These are phyloP conservation scores for Ophiostoma triangulosporum DNA, from an alignment of 2,329 filamentous ascomycete species.

Conservation along the genomic window DNA sequence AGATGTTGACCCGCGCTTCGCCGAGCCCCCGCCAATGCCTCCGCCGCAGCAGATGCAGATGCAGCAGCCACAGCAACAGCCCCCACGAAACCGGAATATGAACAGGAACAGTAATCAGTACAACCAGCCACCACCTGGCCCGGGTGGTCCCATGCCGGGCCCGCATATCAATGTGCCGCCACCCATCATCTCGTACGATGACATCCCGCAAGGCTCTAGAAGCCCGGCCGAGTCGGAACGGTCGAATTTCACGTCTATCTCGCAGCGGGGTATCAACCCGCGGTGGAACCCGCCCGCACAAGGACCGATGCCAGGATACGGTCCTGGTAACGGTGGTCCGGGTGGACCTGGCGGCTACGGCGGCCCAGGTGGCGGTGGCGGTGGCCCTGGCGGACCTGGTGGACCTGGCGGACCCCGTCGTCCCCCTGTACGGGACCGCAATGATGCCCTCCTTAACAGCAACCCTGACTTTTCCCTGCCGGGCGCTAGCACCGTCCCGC, in stretches of 20 bases:
- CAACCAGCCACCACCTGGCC: constrained; percentile 13
- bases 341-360: not conserved
- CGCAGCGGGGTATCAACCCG: constrained; percentile 77
- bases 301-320: constrained; percentile 29
- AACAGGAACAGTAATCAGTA: constrained; percentile 18
- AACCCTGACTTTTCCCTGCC: constrained; percentile 79
- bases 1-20: constrained; percentile 83
- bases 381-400: constrained; percentile 9
- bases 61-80: not conserved
- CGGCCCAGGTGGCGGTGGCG: not conserved
- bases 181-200: constrained; percentile 19
- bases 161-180: constrained; percentile 10
- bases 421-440: constrained; percentile 39
- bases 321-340: constrained; percentile 13
- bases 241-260: constrained; percentile 81
- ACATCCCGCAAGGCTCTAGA: constrained; percentile 35
- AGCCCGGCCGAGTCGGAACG: constrained; percentile 67
- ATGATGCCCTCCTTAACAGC: constrained; percentile 60
- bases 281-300: constrained; percentile 56
- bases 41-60: not conserved
- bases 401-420: constrained; percentile 15
- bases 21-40: constrained; percentile 25
- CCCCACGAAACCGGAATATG: not conserved
- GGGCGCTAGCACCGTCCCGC: constrained; percentile 20
- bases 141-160: not conserved